Percentiles rank a stretch among this genome's conserved stretches.
Evolutionary conservation across 1,284 basidiomycete genomes (phyloP).

Genomic region (Paramarasmius palmivorus): DNA sequence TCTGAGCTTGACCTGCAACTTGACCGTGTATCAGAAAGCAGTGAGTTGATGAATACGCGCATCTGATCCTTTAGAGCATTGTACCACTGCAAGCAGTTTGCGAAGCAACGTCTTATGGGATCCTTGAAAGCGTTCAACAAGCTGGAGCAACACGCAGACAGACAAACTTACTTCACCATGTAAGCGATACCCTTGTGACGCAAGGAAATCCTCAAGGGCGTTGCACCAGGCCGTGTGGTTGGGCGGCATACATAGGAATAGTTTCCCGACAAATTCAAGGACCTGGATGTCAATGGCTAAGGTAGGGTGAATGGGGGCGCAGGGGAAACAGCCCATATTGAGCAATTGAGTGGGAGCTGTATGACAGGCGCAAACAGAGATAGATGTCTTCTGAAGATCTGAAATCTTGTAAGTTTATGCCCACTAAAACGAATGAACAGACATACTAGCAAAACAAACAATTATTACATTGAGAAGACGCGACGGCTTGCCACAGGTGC

Average conservation of each 20-base stretch:
- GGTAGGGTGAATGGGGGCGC: not conserved
- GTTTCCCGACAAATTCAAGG: not conserved
- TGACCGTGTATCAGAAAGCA: too few species aligned
- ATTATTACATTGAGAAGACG: too few species aligned
- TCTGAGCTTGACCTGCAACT: too few species aligned
- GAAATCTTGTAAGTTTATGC: too few species aligned
- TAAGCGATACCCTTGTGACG: conserved; percentile 4
- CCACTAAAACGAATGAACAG: too few species aligned
- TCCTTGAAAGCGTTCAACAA: not conserved
- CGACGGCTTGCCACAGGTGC: too few species aligned
- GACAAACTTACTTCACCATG: not conserved
- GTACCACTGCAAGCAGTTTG: conserved; percentile 15
- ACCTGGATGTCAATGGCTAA: conserved; percentile 4
- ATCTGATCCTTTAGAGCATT: conserved; percentile 34
- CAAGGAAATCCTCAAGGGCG: conserved; percentile 7
- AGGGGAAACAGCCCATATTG: not conserved
- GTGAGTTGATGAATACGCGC: too few species aligned
- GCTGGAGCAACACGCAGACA: not conserved
- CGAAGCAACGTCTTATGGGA: conserved; percentile 4
- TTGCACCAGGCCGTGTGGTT: conserved; percentile 7
- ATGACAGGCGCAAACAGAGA: too few species aligned
- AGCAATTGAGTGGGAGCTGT: not conserved
- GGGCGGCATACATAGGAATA: conserved; percentile 6
- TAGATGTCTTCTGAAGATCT: too few species aligned
- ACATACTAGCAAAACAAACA: too few species aligned